Percentiles rank a stretch among this genome's conserved stretches.
Evolutionary conservation across 164 flowering plant genomes (phyloP).

Genomic region (Pachysandra terminalis): DNA sequence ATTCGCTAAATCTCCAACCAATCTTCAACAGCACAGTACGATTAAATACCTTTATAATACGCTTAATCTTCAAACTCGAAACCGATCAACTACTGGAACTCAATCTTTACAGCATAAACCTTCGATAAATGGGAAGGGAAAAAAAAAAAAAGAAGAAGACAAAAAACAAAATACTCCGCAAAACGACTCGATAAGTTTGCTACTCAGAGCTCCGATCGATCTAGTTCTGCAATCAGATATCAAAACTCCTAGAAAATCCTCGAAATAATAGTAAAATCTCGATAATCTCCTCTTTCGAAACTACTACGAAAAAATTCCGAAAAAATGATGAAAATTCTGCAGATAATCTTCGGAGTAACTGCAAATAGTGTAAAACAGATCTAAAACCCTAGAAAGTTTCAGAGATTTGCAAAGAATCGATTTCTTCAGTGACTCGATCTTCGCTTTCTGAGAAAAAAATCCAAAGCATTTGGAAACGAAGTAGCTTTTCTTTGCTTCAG

Average conservation of each 20-base stretch:
- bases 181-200: not conserved
- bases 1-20: not conserved
- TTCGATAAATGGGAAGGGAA: not conserved
- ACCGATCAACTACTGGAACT: constrained; percentile 12
- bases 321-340: too few relatives aligned
- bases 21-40: not conserved
- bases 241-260: not conserved
- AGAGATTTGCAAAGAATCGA: not conserved
- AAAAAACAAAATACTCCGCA: not conserved
- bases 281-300: not conserved
- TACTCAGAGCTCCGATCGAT: not conserved
- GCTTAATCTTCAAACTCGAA: not conserved
- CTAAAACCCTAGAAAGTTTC: not conserved
- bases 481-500: not conserved
- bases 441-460: not conserved
- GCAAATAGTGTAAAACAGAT: not conserved
- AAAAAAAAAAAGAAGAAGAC: not conserved
- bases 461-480: not conserved
- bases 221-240: not conserved
- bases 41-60: not conserved
- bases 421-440: not conserved
- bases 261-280: not conserved
- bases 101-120: constrained; percentile 5
- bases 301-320: not conserved
- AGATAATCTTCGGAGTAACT: not conserved